These are phyloP conservation scores for Talaromyces thailandensis DNA, from an alignment of 495 filamentous ascomycete species.

Conservation along the genomic window DNA sequence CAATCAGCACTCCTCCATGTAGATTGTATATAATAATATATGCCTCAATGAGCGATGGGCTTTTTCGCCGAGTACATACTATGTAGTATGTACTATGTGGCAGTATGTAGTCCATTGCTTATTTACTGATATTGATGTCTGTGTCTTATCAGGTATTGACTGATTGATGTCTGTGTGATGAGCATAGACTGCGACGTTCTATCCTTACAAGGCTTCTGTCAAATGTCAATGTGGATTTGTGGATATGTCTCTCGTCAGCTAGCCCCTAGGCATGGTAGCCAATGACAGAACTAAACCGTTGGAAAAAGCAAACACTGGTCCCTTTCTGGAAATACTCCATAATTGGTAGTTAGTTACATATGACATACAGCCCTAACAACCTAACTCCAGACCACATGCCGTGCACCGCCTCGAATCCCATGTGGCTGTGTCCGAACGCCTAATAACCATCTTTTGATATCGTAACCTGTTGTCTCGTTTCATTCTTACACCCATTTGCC, in stretches of 20 bases:
- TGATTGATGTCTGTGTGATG: too few relatives aligned
- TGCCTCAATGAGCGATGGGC: background rate
- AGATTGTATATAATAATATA: too few relatives aligned
- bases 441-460: background rate
- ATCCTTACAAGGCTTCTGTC: background rate
- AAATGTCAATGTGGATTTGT: background rate
- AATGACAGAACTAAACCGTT: background rate
- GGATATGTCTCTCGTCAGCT: background rate
- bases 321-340: too few relatives aligned
- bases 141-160: too few relatives aligned
- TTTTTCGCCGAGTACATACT: background rate
- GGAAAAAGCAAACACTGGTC: background rate
- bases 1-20: background rate
- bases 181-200: too few relatives aligned
- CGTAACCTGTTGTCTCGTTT: background rate
- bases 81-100: too few relatives aligned
- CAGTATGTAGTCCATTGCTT: too few relatives aligned
- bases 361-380: background rate
- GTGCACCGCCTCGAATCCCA: background rate
- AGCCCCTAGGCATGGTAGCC: background rate
- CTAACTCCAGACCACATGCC: background rate
- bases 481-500: background rate
- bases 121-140: too few relatives aligned
- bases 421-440: background rate
- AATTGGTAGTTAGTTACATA: background rate